Conservation (phyloP, 805 yeast species). For the Yamadazyma phyllophila region DNA sequence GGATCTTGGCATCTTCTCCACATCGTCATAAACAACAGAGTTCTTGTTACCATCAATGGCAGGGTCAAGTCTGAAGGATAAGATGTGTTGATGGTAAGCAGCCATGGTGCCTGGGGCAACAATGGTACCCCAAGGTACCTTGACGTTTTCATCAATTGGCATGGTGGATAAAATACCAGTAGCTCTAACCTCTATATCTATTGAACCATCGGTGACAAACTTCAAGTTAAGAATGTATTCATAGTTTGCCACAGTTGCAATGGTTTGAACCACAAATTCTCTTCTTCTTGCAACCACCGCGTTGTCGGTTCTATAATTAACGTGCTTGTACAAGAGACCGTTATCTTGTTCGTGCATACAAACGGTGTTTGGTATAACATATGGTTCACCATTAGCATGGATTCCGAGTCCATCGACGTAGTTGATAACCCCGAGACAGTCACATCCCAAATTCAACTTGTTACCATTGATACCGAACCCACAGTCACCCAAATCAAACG, state of each 20-base stretch:
- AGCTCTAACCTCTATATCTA: constrained; percentile 77
- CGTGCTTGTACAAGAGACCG: constrained; percentile 75
- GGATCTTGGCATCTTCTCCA: constrained; percentile 55
- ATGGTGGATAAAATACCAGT: constrained; percentile 84
- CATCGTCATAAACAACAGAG: constrained; percentile 70
- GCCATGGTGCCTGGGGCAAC: constrained; percentile 83
- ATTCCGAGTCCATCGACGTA: constrained; percentile 64
- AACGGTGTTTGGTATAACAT: constrained; percentile 62
- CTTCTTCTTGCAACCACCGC: constrained; percentile 77
- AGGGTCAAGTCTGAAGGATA: constrained; percentile 78
- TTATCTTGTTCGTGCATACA: constrained; percentile 82
- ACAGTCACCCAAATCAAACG: constrained; percentile 82
- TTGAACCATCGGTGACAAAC: constrained; percentile 75
- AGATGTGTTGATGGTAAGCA: constrained; percentile 79
- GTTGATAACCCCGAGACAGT: constrained; percentile 76
- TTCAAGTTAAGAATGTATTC: constrained; percentile 73
- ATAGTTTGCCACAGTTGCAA: constrained; percentile 83
- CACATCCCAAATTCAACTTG: constrained; percentile 70
- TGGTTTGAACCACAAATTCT: constrained; percentile 74
- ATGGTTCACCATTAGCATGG: constrained; percentile 60
- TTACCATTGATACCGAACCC: constrained; percentile 78
- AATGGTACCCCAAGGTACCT: constrained; percentile 70
- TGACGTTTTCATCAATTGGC: constrained; percentile 70
- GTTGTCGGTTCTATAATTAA: constrained; percentile 69
- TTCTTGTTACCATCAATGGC: constrained; percentile 80